These are phyloP conservation scores for Exobasidium rhododendri DNA, from an alignment of 1,284 basidiomycete species.

Conservation along the genomic window DNA sequence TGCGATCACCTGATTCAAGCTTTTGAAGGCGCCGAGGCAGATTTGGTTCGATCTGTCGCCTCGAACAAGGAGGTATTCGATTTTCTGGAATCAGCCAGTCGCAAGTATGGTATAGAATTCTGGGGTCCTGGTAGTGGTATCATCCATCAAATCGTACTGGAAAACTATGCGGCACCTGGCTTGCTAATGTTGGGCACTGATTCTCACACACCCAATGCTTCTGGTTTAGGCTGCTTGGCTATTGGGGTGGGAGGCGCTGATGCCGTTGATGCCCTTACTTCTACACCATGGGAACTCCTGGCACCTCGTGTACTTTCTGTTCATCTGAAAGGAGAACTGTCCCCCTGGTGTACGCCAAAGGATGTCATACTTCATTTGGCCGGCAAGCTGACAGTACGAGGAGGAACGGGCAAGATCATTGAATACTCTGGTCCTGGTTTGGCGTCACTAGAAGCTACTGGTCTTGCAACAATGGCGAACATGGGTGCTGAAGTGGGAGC, in stretches of 20 bases:
- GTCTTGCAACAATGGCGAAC: constrained; percentile 89
- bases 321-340: constrained; percentile 81
- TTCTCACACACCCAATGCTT: constrained; percentile 97
- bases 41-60: constrained; percentile 78
- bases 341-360: constrained; percentile 92
- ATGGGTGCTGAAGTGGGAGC: constrained; percentile 99
- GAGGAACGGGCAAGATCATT: constrained; percentile 91
- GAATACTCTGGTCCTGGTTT: constrained; percentile 99
- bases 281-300: constrained; percentile 97
- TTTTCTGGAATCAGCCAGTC: constrained; percentile 88
- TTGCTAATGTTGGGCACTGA: constrained; percentile 67
- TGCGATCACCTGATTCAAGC: constrained; percentile 75
- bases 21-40: constrained; percentile 72
- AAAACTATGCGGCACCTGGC: constrained; percentile 81
- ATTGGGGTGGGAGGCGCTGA: constrained; percentile 99
- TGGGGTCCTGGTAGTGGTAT: constrained; percentile 83
- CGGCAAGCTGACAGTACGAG: constrained; percentile 90
- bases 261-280: constrained; percentile 96
- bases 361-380: constrained; percentile 93
- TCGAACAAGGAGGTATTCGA: constrained; percentile 97
- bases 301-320: constrained; percentile 79
- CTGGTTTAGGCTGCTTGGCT: constrained; percentile 93
- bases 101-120: constrained; percentile 81
- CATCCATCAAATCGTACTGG: constrained; percentile 97
- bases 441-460: constrained; percentile 84